Base-by-base conservation (phyloP, 352 stramenopile genomes). In the Chrysophaeum taylorii region DNA sequence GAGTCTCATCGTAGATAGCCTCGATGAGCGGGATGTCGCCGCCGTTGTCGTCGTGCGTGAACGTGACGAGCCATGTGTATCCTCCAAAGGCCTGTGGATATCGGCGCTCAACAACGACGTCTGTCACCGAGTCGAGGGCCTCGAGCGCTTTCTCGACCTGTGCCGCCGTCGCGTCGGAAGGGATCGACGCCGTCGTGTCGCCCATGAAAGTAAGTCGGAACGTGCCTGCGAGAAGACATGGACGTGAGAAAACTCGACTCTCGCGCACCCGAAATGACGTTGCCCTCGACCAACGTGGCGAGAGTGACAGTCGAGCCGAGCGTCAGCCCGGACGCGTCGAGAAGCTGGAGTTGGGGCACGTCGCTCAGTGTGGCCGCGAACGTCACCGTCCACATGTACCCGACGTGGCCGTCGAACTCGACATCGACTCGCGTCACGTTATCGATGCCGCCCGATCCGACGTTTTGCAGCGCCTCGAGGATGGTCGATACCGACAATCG, bases 111-210 rank as follows among this genome's bases (percentile, higher is more conserved):
- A 88, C 80, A 14, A 68, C 73, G 9, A 88, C 80, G 23, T 74
- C 79, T 35, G 78, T 81, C 38, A 87, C 70, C 16, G 67, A 72
- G 42, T 64, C 35, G n/a, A 88, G 68, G 60, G 27, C 68, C 68
- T 87, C 78, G 16, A 88, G 71, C 35, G 63, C 52, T 27, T 31
- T 57, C 67, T 84, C 73, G 68, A 80, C 77, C 52, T 87, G 82
- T 15, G 39, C 31, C 16, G 72, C 80, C 60, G 84, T 84, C 18
- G 93, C 81, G 72, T 95, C 85, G 77, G 84, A 92, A 25, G 82
- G 72, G 1, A 80, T 78, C 54, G 88, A 92, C 21, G 68, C 70
- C 0, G 81, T 94, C 25, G 91, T 93, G 68, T 96, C 85, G n/a
- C 73, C 80, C 48, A 75, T 75, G 15, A 95, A 83, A 12, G 83